A percentile compares a stretch with the other conserved stretches of the same genome.
Evolutionary conservation across 2,329 filamentous ascomycete genomes (phyloP).

Genomic region (Hirsutella rhossiliensis): DNA sequence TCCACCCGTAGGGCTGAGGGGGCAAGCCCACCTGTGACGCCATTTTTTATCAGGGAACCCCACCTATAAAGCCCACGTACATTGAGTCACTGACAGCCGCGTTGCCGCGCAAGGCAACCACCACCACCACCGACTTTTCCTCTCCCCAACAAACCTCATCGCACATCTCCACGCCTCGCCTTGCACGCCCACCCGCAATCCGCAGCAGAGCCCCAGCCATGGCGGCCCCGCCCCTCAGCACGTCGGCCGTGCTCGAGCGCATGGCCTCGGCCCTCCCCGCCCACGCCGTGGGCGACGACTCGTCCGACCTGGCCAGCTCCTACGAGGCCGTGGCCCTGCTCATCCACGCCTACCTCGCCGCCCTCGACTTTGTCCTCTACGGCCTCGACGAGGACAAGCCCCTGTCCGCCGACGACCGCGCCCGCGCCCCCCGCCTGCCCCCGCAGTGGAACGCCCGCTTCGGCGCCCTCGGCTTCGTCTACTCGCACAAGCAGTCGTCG

Average conservation of each 20-base stretch:
- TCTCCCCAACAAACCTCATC: too few species aligned
- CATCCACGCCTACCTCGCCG: slow-evolving; percentile 69
- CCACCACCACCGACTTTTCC: too few species aligned
- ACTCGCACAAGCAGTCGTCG: slow-evolving; percentile 74
- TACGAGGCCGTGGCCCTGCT: slow-evolving; percentile 80
- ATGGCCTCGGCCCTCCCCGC: slow-evolving; percentile 51
- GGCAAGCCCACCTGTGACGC: slow-evolving; percentile 9
- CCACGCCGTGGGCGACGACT: slow-evolving; percentile 37
- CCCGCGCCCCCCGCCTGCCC: slow-evolving; percentile 53
- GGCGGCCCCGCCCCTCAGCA: slow-evolving; percentile 8
- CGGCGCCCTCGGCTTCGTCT: slow-evolving; percentile 69
- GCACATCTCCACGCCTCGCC: neutral
- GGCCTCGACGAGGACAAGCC: slow-evolving; percentile 77
- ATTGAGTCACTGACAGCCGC: too few species aligned
- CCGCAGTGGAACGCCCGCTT: slow-evolving; percentile 67
- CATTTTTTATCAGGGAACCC: neutral
- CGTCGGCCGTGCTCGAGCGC: slow-evolving; percentile 31
- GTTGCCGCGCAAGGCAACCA: too few species aligned
- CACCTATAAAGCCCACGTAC: neutral
- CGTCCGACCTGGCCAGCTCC: slow-evolving; percentile 54
- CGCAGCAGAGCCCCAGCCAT: slow-evolving; percentile 5
- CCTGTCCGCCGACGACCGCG: slow-evolving; percentile 50
- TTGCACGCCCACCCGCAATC: neutral
- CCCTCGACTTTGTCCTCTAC: slow-evolving; percentile 67
- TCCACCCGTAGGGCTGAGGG: slow-evolving; percentile 18